Conservation (phyloP, 208 protist species). For the Trichomonas tenax region DNA sequence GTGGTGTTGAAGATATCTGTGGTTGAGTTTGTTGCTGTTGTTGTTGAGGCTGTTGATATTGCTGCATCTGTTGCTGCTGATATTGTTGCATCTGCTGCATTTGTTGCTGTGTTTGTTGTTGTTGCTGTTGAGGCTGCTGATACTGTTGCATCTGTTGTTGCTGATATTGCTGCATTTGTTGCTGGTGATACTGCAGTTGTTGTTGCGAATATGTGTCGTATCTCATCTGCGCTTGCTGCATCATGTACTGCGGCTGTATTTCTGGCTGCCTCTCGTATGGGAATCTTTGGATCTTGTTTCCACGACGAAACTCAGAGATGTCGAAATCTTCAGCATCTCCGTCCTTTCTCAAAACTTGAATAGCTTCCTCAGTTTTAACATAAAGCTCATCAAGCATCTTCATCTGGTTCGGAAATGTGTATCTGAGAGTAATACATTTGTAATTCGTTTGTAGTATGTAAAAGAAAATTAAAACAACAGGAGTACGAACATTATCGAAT, state of each 20-base stretch:
- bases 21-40: background rate
- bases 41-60: background rate
- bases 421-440: background rate
- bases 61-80: background rate
- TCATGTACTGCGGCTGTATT: background rate
- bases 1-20: background rate
- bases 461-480: background rate
- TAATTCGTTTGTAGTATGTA: background rate
- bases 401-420: background rate
- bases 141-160: background rate
- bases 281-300: background rate
- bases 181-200: background rate
- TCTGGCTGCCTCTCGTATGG: background rate
- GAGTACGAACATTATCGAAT: background rate
- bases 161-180: background rate
- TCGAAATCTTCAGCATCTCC: background rate
- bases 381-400: background rate
- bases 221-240: background rate
- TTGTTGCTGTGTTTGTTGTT: background rate
- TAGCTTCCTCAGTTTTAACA: background rate
- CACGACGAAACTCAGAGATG: background rate
- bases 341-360: background rate
- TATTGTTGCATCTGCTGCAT: background rate
- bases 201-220: background rate
- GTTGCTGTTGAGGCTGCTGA: background rate